Evolutionary conservation across 345 rosid species (phyloP), one percentile per base, ranked within the genome.

Genomic region (Brassica rapa): DNA sequence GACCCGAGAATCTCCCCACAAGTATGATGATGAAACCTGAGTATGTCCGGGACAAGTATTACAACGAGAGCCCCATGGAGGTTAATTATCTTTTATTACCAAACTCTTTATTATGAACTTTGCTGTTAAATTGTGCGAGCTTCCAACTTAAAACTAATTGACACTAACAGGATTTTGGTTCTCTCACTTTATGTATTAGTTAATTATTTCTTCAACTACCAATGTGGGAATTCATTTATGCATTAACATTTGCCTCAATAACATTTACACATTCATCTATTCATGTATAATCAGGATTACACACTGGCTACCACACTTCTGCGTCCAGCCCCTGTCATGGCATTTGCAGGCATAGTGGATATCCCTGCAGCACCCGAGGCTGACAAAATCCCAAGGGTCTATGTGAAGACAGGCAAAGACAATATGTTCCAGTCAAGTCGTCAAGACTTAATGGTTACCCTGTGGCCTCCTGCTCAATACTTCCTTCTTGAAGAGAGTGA

Each of bases 21-120:
- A 74, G 84, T 74, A 25, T 53, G 66, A 76, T 77, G 0, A 53
- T 84, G 76, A 86, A 74, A 82, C 70, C 80, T 27, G 82, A 83
- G 62, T 75, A 30, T 64, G 68, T 72, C 10, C 81, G 68, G 15
- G 63, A 80, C 73, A 33, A 81, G 43, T 55, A 55, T 11, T 81
- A 85, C 63, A 71, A 81, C 23, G 70, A 71, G 81, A 84, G 87
- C 32, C 84, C 89, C 27, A 10, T 55, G 66, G 84, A 83, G 85
- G 89, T 78, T 19, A 19, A 19, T 19, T 16, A 41, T 56, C 10
- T 15, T 63, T 23, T 63, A 62, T 67, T 12, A 49, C 62, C 70
- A 61, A 74, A 68, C 8, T 46, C 67, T 41, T 19, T 15, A 1
- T 1, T 43, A 57, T 43, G 68, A 55, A 2, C 14, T 41, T 41